Evolutionary conservation across 495 filamentous ascomycete genomes (phyloP).

Genomic region (Halenospora varia): DNA sequence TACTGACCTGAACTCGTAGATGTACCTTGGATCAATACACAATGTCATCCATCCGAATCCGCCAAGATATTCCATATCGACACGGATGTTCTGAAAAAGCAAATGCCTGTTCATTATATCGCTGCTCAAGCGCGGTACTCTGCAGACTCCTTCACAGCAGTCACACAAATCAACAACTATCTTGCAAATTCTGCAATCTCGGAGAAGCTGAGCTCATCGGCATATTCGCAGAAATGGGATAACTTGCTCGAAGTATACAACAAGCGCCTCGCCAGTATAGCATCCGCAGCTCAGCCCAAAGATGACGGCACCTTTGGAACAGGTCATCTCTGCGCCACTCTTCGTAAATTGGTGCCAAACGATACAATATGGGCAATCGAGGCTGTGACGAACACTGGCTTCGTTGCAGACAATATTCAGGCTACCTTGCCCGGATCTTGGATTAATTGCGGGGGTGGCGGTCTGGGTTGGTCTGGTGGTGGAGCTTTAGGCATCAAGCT

Average conservation of each 20-base stretch:
- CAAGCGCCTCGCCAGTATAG: conserved; percentile 55
- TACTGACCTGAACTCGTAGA: conserved; percentile 25
- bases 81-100: conserved; percentile 80
- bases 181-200: conserved; percentile 41
- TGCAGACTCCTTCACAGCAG: conserved; percentile 64
- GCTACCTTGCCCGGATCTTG: conserved; percentile 73
- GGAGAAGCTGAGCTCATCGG: conserved; percentile 41
- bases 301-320: conserved; percentile 64
- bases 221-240: conserved; percentile 46
- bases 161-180: conserved; percentile 64
- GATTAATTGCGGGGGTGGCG: conserved; percentile 93
- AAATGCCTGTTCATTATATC: conserved; percentile 83
- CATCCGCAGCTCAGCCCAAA: conserved; percentile 48
- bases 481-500: conserved; percentile 86
- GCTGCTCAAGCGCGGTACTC: conserved; percentile 69
- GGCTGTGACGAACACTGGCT: conserved; percentile 76
- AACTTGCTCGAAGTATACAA: conserved; percentile 56
- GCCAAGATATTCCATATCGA: conserved; percentile 80
- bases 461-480: conserved; percentile 93
- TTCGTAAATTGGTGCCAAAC: conserved; percentile 61
- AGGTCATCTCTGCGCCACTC: conserved; percentile 61
- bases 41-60: conserved; percentile 52
- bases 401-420: conserved; percentile 79
- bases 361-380: conserved; percentile 87
- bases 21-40: conserved; percentile 62